Base-by-base conservation (phyloP, 495 filamentous ascomycete species). In the Pyronema omphalodes region DNA sequence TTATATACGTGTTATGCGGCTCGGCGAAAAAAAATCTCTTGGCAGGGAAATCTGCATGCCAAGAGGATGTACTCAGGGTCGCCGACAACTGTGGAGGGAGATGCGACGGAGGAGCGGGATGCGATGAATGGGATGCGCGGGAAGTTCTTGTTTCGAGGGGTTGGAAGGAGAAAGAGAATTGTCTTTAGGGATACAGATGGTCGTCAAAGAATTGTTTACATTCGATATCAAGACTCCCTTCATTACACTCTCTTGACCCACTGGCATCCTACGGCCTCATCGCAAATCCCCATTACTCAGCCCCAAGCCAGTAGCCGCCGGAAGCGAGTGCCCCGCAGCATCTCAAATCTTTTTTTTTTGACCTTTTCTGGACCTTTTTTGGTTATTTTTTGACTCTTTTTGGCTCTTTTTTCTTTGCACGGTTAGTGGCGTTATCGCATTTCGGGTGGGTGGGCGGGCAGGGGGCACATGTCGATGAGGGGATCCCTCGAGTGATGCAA, bases 1-100 rank as follows among this genome's bases (percentile, higher is more conserved):
- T 51, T 47, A 56, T 52, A 57, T 56, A 54, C 48, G 36, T 48
- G 1, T 3, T 19, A 19, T 29, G 12, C 17, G 9, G 53, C 5
- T 35, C 14, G 9, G 29, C 51, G 35, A 33, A 35, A 44, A 61
- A 55, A 62, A 50, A n/a, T n/a, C 23, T 41, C 49, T 18, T 37
- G 53, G 17, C 15, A 18, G 12, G 12, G 34, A 23, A 12, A 54
- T n/a, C 52, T 49, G 44, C 58, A 43, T 44, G 35, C 51, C 53
- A 47, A 53, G 15, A 23, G 7, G 36, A 54, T 1, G 23, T 29
- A 29, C 23, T 1, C 23, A 29, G 23, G 23, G 23, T 29, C 23
- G 23, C 23, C 23, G 23, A 29, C 23, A 29, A 29, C 23, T 29
- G 23, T 57, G 58, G 56, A 53, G 45, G n/a, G 37, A 23, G 3